Evolutionary conservation across 169 alveolate species (phyloP), one percentile per base, ranked within the genome.

Genomic region (Cryptosporidium muris): DNA sequence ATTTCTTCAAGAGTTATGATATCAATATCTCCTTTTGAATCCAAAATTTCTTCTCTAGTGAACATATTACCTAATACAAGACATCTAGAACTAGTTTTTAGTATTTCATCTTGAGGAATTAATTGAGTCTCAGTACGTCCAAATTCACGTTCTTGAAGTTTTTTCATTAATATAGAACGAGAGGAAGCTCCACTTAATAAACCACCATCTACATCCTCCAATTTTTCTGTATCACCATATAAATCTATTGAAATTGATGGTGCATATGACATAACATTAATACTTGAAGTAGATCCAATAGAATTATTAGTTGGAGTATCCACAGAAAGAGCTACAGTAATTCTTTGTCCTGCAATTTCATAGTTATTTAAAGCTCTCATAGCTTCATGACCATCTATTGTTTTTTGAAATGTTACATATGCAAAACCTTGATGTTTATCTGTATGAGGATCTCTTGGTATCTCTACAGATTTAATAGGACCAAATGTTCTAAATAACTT

Each of bases 361-460:
- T 95, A 94, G 49, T 97, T 98, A 81, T 97, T 95, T 98, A 98
- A 94, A 53, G 95, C 96, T 54, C 92, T 92, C 82, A 96, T 92
- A 40, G 99, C 99, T 62, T 95, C 98, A 88, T 92, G 94, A 7
- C 99, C 99, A 82, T 97, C 98, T 34, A 95, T 93, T 4, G 96
- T 93, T 63, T 94, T 89, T 67, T 94, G 93, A 91, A 92, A 97
- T 81, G 91, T 91, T 4, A 98, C 85, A 88, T 93, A 92, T 14
- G 98, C 99, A 85, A 91, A 94, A 4, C 99, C 99, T 65, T 92
- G 93, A 48, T 95, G 92, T 80, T 90, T 91, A n/a, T 95, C 96
- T 43, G 96, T 89, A 62, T 93, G 81, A 9, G 92, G 96, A 81
- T 96, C 98, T 67, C 92, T 91, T 62, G 93, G 95, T 37, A 98